A percentile compares a stretch with the other conserved stretches of the same genome.
Evolutionary conservation across 305 asterid genomes (phyloP).

Genomic region (Fraxinus sp.): DNA sequence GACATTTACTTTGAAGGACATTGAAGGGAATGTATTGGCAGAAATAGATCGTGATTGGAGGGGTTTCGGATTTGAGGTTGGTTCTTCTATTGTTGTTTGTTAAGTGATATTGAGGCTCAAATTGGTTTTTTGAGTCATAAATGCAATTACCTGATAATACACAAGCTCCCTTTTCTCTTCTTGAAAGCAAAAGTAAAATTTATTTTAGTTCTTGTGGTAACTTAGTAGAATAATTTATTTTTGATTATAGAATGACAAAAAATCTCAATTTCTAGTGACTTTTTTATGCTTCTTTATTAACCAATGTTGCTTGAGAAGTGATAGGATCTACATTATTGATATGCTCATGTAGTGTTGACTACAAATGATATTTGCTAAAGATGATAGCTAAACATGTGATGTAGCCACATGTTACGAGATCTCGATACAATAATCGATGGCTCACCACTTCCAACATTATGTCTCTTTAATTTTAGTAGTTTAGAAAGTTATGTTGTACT

Average conservation of each 20-base stretch:
- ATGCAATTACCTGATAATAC: conserved; percentile 9
- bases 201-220: not conserved
- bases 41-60: conserved; percentile 97
- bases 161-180: conserved; percentile 5
- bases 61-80: conserved; percentile 92
- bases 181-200: not conserved
- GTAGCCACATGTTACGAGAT: not conserved
- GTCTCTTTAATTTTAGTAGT: not conserved
- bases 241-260: not conserved
- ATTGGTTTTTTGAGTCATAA: not conserved
- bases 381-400: not conserved
- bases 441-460: not conserved
- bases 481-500: not conserved
- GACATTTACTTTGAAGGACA: conserved; percentile 92
- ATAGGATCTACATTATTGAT: not conserved
- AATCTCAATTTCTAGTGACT: not conserved
- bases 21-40: conserved; percentile 83
- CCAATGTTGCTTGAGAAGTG: not conserved
- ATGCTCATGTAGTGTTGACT: not conserved
- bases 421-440: not conserved
- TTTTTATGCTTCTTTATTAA: conserved; percentile 3
- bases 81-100: conserved; percentile 11
- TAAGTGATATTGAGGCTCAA: conserved; percentile 8
- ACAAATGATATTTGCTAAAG: not conserved
- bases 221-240: conserved; percentile 1